Evolutionary conservation across 495 filamentous ascomycete genomes (phyloP).

Genomic region (Darksidea phi): DNA sequence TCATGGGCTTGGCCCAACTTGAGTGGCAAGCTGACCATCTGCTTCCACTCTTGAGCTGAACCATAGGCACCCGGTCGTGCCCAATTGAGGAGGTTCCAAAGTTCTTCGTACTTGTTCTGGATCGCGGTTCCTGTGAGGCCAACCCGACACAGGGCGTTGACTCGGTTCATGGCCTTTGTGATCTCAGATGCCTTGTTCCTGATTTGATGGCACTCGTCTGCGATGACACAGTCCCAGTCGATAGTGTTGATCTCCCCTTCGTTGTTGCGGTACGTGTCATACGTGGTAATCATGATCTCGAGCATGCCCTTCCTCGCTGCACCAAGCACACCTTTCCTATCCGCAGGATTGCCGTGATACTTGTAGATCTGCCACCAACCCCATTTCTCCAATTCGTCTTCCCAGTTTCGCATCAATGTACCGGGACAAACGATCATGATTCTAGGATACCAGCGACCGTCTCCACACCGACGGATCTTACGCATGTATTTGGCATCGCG

Average conservation of each 20-base stretch:
- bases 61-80: constrained; percentile 88
- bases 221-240: constrained; percentile 94
- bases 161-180: constrained; percentile 82
- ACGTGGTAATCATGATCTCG: constrained; percentile 93
- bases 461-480: constrained; percentile 65
- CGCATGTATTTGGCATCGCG: constrained; percentile 87
- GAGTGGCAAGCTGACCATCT: constrained; percentile 72
- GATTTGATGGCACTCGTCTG: constrained; percentile 92
- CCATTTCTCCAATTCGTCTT: constrained; percentile 79
- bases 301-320: constrained; percentile 71
- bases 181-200: constrained; percentile 77
- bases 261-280: constrained; percentile 78
- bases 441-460: constrained; percentile 75
- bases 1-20: constrained; percentile 88
- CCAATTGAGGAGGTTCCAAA: constrained; percentile 97
- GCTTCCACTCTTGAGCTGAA: constrained; percentile 73
- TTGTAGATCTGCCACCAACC: constrained; percentile 91
- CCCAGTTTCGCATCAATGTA: constrained; percentile 86
- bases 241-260: constrained; percentile 76
- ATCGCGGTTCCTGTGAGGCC: constrained; percentile 95
- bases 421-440: constrained; percentile 87
- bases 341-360: constrained; percentile 66
- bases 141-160: constrained; percentile 91
- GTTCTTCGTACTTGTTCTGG: constrained; percentile 95
- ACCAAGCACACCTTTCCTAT: constrained; percentile 69